A percentile compares a stretch with the other conserved stretches of the same genome.
Evolutionary conservation across 305 asterid genomes (phyloP).

Genomic region (Rubia balearica): DNA sequence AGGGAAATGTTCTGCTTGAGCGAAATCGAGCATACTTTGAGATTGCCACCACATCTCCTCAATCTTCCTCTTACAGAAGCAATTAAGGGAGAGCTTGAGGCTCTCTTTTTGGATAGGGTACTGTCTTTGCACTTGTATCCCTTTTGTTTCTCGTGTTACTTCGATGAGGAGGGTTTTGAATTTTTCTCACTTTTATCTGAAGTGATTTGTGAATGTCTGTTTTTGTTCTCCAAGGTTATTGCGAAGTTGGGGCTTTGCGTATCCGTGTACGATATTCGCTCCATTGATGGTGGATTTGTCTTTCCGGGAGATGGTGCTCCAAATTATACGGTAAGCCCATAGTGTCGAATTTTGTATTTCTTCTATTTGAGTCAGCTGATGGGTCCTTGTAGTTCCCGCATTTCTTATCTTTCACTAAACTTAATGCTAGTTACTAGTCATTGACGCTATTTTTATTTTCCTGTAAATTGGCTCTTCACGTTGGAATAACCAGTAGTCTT

Average conservation of each 20-base stretch:
- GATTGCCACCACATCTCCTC: slow-evolving; percentile 73
- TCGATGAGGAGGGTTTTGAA: background rate
- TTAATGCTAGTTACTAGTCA: background rate
- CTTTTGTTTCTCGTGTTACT: background rate
- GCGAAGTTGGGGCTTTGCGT: slow-evolving; percentile 62
- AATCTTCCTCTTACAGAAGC: slow-evolving; percentile 55
- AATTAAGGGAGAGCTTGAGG: slow-evolving; percentile 64
- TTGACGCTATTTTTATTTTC: background rate
- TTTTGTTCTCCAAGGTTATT: slow-evolving; percentile 42
- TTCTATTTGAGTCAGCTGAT: too few species aligned
- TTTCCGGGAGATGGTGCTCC: slow-evolving; percentile 75
- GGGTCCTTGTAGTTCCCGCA: too few species aligned
- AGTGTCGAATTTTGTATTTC: background rate
- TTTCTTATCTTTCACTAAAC: background rate
- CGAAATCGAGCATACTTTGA: slow-evolving; percentile 62
- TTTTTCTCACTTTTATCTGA: background rate
- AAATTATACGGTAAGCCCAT: slow-evolving; percentile 59
- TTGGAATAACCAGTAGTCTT: background rate
- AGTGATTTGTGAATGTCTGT: background rate
- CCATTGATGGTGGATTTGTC: slow-evolving; percentile 74
- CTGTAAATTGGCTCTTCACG: too few species aligned
- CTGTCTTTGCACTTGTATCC: background rate
- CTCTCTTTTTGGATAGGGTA: slow-evolving; percentile 72
- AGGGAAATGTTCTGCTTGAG: slow-evolving; percentile 63
- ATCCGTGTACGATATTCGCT: slow-evolving; percentile 61